Percentiles rank a stretch among this genome's conserved stretches.
Evolutionary conservation across 2,329 filamentous ascomycete species (phyloP).

Genomic region (Hymenoscyphus scutula): DNA sequence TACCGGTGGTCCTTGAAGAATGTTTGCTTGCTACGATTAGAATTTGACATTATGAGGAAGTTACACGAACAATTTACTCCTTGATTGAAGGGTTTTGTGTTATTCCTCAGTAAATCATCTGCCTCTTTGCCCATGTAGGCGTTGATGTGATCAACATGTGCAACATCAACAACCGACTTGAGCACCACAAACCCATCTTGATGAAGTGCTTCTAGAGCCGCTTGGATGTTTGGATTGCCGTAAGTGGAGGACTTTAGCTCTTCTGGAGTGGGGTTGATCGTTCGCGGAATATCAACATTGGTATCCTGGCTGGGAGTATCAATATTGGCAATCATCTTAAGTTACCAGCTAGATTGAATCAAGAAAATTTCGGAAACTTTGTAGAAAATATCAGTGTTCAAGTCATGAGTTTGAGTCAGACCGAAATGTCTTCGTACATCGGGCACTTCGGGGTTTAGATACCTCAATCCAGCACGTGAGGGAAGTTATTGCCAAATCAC

Average conservation of each 20-base stretch:
- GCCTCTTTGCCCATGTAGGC: conserved; percentile 39
- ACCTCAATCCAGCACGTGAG: neutral
- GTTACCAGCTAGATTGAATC: neutral
- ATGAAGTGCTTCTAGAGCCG: conserved; percentile 39
- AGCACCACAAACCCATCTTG: conserved; percentile 41
- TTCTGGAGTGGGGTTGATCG: conserved; percentile 26
- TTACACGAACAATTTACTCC: conserved; percentile 36
- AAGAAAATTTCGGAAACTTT: neutral
- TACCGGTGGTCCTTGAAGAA: conserved; percentile 41
- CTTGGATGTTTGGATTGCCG: conserved; percentile 34
- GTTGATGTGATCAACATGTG: conserved; percentile 38
- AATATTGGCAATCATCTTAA: neutral
- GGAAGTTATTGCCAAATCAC: neutral
- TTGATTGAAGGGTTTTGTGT: conserved; percentile 38
- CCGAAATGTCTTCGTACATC: neutral
- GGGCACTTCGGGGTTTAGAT: neutral
- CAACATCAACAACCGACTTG: conserved; percentile 38
- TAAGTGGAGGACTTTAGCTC: conserved; percentile 31
- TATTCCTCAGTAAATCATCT: conserved; percentile 32
- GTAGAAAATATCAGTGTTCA: neutral
- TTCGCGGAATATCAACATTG: conserved; percentile 19
- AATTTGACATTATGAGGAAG: neutral
- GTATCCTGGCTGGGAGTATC: neutral
- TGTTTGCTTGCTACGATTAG: conserved; percentile 36
- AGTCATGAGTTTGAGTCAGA: neutral